These are phyloP conservation scores for Eucalyptus caleyi DNA, from an alignment of 345 rosid genomes.

Conservation along the genomic window DNA sequence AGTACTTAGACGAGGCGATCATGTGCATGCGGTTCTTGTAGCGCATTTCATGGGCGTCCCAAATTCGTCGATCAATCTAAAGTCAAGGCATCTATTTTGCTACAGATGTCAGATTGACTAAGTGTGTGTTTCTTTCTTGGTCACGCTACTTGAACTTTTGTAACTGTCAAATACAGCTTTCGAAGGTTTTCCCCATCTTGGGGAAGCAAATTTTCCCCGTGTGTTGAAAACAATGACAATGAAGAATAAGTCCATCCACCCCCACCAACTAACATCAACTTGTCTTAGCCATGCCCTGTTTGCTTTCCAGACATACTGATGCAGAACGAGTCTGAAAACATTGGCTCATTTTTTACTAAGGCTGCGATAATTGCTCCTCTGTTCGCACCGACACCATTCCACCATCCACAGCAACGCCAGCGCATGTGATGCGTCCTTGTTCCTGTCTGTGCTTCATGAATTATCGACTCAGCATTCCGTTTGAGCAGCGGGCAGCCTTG, in stretches of 20 bases:
- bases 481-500: neutral
- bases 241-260: neutral
- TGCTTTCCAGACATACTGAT: neutral
- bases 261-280: neutral
- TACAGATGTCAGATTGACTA: neutral
- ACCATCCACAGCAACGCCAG: neutral
- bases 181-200: neutral
- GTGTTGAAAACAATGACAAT: neutral
- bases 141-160: neutral
- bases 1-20: neutral
- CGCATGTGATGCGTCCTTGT: neutral
- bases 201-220: neutral
- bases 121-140: neutral
- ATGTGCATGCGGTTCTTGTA: neutral
- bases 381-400: neutral
- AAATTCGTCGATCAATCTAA: neutral
- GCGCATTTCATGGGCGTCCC: neutral
- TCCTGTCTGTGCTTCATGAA: neutral
- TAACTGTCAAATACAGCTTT: neutral
- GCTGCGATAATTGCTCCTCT: neutral
- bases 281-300: neutral
- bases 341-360: neutral
- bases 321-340: neutral
- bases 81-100: neutral
- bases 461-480: neutral